Evolutionary conservation across 192 early-diverging fungal species (phyloP).

Genomic region (Mortierella claussenii): DNA sequence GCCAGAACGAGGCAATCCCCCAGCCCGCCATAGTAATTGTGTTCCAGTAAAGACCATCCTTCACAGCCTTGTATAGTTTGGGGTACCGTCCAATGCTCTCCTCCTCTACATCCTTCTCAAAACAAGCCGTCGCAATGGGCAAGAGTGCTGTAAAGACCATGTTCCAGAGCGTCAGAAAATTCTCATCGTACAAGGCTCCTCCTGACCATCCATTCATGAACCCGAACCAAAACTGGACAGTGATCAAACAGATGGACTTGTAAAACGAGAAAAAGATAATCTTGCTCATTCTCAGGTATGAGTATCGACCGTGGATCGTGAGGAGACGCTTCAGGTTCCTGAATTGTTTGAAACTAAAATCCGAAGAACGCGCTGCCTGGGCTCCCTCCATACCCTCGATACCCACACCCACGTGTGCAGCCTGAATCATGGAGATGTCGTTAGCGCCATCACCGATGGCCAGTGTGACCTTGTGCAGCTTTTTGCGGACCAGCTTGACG

Average conservation of each 20-base stretch:
- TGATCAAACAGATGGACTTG: constrained; percentile 96
- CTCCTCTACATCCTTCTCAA: constrained; percentile 90
- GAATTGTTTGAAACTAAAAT: constrained; percentile 98
- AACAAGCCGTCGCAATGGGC: constrained; percentile 91
- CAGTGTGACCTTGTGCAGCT: constrained; percentile 82
- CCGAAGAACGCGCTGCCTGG: constrained; percentile 92
- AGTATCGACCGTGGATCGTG: constrained; percentile 94
- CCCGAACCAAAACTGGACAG: constrained; percentile 95
- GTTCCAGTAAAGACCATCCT: constrained; percentile 58
- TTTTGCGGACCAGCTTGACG: constrained; percentile 93
- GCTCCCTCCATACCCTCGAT: constrained; percentile 95
- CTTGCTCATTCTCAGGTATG: constrained; percentile 92
- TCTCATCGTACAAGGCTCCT: constrained; percentile 92
- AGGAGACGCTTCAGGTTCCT: constrained; percentile 90
- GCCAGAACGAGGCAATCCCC: constrained; percentile 52
- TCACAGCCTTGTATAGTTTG: constrained; percentile 83
- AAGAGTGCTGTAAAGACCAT: constrained; percentile 91
- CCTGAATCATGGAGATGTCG: constrained; percentile 98
- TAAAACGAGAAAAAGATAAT: constrained; percentile 97
- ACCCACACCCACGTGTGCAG: constrained; percentile 95
- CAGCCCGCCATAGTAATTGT: constrained; percentile 43
- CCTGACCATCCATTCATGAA: constrained; percentile 95
- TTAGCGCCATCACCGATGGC: constrained; percentile 98
- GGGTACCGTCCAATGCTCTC: constrained; percentile 92
- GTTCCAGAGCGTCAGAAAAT: constrained; percentile 92